Evolutionary conservation across 768 basidiomycete species (phyloP).

Genomic region (Leccinellum rugosiceps): DNA sequence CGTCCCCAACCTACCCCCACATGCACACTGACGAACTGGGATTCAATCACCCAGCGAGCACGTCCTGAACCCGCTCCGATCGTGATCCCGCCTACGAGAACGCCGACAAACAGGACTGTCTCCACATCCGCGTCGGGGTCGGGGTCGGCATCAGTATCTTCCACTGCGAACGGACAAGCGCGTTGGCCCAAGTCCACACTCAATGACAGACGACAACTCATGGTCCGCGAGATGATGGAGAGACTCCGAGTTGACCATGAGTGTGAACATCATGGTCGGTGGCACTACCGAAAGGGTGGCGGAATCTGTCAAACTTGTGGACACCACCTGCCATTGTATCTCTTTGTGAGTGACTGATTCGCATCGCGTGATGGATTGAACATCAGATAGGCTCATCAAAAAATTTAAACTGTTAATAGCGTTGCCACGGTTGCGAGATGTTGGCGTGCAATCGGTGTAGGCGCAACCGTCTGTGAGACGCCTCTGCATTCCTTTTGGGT

Average conservation of each 20-base stretch:
- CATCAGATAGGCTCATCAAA: not conserved
- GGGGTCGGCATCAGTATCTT: not conserved
- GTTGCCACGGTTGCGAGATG: constrained; percentile 33
- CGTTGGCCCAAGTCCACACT: not conserved
- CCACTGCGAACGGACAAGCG: not conserved
- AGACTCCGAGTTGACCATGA: constrained; percentile 52
- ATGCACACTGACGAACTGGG: constrained; percentile 3
- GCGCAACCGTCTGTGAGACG: constrained; percentile 32
- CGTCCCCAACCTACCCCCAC: not conserved
- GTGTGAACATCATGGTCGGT: constrained; percentile 42
- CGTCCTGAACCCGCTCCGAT: not conserved
- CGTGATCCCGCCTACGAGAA: not conserved
- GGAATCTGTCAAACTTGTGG: constrained; percentile 48
- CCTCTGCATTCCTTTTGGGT: not conserved
- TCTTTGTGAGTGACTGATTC: constrained; percentile 42
- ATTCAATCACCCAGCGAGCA: not conserved
- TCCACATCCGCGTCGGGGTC: not conserved
- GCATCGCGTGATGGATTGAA: not conserved
- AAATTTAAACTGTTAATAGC: constrained; percentile 18
- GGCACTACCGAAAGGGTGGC: constrained; percentile 43
- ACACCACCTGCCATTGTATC: constrained; percentile 37
- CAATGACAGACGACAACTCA: constrained; percentile 9
- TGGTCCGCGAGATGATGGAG: constrained; percentile 33
- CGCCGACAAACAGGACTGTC: not conserved
- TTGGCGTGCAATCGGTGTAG: constrained; percentile 37